Evolutionary conservation across 106 monocot genomes (phyloP).

Genomic region (Allium fistulosum): DNA sequence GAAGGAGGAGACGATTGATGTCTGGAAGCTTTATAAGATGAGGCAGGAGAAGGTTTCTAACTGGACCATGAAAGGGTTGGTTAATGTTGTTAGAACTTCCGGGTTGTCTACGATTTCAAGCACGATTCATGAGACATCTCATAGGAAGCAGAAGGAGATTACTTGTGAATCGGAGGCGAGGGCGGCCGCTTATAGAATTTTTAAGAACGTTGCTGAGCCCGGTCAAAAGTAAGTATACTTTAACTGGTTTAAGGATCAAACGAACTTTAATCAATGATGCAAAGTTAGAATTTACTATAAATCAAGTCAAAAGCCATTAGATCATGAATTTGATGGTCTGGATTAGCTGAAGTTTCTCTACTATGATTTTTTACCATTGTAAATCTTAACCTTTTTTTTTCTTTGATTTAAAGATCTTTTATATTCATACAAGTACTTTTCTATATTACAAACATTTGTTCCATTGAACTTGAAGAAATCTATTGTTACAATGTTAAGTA

Average conservation of each 20-base stretch:
- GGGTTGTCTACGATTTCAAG: constrained; percentile 68
- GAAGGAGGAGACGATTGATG: constrained; percentile 53
- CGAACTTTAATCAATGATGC: neutral
- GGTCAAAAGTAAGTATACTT: constrained; percentile 27
- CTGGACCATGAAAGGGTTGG: constrained; percentile 83
- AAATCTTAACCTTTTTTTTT: too few relatives aligned
- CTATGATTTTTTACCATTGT: neutral
- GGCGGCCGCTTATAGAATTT: constrained; percentile 61
- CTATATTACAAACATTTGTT: neutral
- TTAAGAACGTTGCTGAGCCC: constrained; percentile 81
- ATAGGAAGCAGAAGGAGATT: constrained; percentile 61
- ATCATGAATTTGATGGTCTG: neutral
- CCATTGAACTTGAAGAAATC: neutral
- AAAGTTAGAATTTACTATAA: neutral
- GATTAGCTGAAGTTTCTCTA: constrained; percentile 3
- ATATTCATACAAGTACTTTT: neutral
- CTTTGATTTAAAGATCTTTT: too few relatives aligned
- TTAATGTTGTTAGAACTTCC: constrained; percentile 50
- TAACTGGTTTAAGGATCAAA: neutral
- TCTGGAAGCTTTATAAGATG: constrained; percentile 67
- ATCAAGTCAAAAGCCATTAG: neutral
- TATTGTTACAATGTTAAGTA: neutral
- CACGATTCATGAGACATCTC: constrained; percentile 48
- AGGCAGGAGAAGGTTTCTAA: constrained; percentile 77
- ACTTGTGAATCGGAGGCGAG: constrained; percentile 84